Percentiles rank a stretch among this genome's conserved stretches.
phyloP scores from a whole-genome alignment of 768 basidiomycete genomes.

The Naematelia encephala region DNA sequence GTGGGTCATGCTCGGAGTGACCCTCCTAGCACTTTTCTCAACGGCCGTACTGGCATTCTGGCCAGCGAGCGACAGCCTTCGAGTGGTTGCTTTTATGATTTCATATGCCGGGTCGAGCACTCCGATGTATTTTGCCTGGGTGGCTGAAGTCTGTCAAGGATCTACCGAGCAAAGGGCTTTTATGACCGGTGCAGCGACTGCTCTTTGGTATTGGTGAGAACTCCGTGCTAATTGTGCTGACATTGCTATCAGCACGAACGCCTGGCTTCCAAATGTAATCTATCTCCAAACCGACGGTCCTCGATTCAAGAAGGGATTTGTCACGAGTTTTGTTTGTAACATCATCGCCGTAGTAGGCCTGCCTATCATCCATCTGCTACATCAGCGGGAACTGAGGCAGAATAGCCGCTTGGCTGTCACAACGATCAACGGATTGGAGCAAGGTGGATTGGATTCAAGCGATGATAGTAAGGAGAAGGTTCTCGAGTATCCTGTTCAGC shows the following conservation, averaged over 20 bases:
- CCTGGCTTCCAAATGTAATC: constrained; percentile 20
- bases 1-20: neutral
- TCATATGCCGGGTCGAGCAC: neutral
- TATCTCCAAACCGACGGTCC: constrained; percentile 23
- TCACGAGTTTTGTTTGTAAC: constrained; percentile 12
- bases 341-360: constrained; percentile 9
- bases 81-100: neutral
- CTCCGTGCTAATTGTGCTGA: neutral
- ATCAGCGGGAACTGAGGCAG: neutral
- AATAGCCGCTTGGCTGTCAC: neutral
- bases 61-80: neutral
- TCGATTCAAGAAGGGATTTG: constrained; percentile 21
- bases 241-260: constrained; percentile 4
- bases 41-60: neutral
- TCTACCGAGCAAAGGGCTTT: constrained; percentile 19
- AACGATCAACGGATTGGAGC: neutral
- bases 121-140: constrained; percentile 14
- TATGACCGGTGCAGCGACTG: constrained; percentile 13
- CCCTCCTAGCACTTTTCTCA: neutral
- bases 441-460: neutral
- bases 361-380: neutral
- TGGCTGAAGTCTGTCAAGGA: constrained; percentile 14
- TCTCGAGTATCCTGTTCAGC: neutral
- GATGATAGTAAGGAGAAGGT: constrained; percentile 2
- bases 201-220: constrained; percentile 16